A percentile compares a stretch with the other conserved stretches of the same genome.
Evolutionary conservation across 202 grass and related monocot species (phyloP).

Genomic region (Setaria italica): DNA sequence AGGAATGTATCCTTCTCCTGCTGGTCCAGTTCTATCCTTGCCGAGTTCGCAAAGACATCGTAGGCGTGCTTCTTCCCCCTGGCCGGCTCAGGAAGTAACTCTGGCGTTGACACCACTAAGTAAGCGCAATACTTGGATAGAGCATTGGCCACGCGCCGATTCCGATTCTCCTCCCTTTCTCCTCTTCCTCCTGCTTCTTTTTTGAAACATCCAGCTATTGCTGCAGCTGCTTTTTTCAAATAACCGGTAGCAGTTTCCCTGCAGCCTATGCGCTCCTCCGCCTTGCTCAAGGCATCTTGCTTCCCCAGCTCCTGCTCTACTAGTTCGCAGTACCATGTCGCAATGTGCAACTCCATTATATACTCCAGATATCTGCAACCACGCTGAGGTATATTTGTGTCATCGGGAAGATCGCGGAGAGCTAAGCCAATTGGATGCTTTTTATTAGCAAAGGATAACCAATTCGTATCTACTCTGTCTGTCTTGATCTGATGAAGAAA

Average conservation of each 20-base stretch:
- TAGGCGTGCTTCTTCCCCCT: neutral
- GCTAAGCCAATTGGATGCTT: too few species aligned
- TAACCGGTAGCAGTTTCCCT: too few species aligned
- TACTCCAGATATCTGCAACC: neutral
- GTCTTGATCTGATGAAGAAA: neutral
- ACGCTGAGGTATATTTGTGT: too few species aligned
- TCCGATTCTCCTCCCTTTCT: neutral
- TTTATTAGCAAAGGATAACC: neutral
- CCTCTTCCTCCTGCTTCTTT: neutral
- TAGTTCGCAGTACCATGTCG: neutral
- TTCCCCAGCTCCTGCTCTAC: neutral
- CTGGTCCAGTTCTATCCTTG: neutral
- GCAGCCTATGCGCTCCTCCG: too few species aligned
- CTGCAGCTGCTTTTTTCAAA: neutral
- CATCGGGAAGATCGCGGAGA: too few species aligned
- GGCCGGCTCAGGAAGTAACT: neutral
- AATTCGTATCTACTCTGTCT: neutral
- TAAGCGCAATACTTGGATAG: neutral
- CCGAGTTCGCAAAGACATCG: neutral
- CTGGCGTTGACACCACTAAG: neutral
- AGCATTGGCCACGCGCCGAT: neutral
- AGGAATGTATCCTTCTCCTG: neutral
- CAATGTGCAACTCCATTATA: neutral
- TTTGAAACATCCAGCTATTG: neutral
- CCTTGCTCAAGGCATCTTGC: too few species aligned